Percentiles rank a stretch among this genome's conserved stretches.
Evolutionary conservation across 2,329 filamentous ascomycete species (phyloP).

Genomic region (Fusarium decemcellulare): DNA sequence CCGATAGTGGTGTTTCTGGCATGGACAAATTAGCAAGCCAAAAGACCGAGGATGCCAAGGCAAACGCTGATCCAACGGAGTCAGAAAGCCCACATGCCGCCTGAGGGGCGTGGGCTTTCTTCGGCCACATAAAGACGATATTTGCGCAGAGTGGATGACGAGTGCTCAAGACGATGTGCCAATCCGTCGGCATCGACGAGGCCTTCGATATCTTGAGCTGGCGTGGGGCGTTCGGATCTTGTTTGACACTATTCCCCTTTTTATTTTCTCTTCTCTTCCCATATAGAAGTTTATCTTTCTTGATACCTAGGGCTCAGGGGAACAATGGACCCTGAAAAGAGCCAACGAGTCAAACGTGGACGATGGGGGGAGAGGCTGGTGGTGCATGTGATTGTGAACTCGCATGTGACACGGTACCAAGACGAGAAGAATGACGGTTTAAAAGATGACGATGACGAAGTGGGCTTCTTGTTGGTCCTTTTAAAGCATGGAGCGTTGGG

Average conservation of each 20-base stretch:
- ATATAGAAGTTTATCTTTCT: constrained; percentile 40
- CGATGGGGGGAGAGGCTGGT: constrained; percentile 10
- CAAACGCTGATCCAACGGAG: constrained; percentile 47
- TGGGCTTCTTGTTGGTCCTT: constrained; percentile 27
- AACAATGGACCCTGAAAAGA: constrained; percentile 13
- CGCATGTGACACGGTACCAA: constrained; percentile 11
- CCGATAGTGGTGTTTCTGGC: constrained; percentile 60
- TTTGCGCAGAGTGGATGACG: neutral
- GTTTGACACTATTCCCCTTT: constrained; percentile 28
- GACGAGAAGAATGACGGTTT: constrained; percentile 43
- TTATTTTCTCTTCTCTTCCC: constrained; percentile 24
- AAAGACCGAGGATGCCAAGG: constrained; percentile 52
- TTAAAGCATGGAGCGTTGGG: constrained; percentile 33
- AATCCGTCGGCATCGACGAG: neutral
- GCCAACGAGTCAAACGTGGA: constrained; percentile 22
- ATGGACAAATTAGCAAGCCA: constrained; percentile 56
- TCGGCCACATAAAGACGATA: too few relatives aligned
- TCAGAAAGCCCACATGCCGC: constrained; percentile 44
- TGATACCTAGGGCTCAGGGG: constrained; percentile 39
- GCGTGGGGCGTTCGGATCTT: constrained; percentile 32
- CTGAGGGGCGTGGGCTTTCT: constrained; percentile 22
- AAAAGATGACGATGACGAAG: constrained; percentile 44
- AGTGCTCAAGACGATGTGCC: constrained; percentile 2
- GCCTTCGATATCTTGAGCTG: constrained; percentile 13
- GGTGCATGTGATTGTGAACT: constrained; percentile 15